These are phyloP conservation scores for Punctularia strigosozonata DNA, from an alignment of 768 basidiomycete genomes.

Conservation along the genomic window DNA sequence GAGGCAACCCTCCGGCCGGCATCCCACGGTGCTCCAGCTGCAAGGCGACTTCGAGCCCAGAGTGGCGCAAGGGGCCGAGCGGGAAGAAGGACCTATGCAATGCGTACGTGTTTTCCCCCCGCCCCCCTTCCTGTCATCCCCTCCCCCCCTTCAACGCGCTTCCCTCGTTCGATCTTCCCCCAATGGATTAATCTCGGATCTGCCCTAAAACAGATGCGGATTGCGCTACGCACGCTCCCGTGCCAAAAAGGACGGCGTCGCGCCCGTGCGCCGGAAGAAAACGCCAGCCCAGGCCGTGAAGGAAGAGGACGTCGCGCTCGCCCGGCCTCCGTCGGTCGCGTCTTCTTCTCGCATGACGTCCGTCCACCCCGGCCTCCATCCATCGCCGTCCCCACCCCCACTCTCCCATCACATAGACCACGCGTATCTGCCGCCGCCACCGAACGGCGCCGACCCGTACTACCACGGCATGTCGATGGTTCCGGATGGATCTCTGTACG, in stretches of 20 bases:
- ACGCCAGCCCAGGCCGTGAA: constrained; percentile 47
- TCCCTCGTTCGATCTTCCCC: constrained; percentile 3
- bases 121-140: constrained; percentile 4
- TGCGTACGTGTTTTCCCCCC: constrained; percentile 47
- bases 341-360: too few relatives aligned
- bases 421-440: too few relatives aligned
- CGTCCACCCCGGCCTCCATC: too few relatives aligned
- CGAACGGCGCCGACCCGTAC: too few relatives aligned
- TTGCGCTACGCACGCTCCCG: constrained; percentile 78
- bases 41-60: constrained; percentile 71
- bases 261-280: constrained; percentile 48
- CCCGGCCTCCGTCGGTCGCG: constrained; percentile 9
- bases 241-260: constrained; percentile 76
- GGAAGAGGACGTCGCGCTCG: constrained; percentile 15
- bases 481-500: too few relatives aligned
- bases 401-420: too few relatives aligned
- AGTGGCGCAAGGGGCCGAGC: constrained; percentile 87
- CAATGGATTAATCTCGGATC: constrained; percentile 8
- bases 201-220: constrained; percentile 47
- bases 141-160: too few relatives aligned
- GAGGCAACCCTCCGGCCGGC: constrained; percentile 62
- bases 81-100: constrained; percentile 90
- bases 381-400: constrained; percentile 18
- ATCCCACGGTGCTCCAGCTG: constrained; percentile 69
- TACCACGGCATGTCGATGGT: too few relatives aligned